phyloP scores from a whole-genome alignment of 257 asterid genomes.

The Leptodermis oblonga region DNA sequence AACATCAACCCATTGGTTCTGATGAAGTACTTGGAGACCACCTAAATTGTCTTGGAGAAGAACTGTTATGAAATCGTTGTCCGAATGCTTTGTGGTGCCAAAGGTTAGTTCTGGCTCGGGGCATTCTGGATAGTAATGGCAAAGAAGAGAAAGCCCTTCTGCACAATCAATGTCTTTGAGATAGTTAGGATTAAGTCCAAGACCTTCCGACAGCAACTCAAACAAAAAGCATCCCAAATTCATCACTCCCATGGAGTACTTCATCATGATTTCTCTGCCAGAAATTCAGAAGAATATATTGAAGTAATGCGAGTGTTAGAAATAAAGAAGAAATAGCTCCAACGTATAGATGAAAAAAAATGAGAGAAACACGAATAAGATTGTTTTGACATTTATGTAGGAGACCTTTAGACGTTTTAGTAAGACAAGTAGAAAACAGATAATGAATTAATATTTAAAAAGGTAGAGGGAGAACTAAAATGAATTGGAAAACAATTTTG shows the following conservation, averaged over 20 bases:
- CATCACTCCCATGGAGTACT: constrained; percentile 23
- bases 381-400: no score
- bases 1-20: constrained; percentile 52
- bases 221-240: constrained; percentile 40
- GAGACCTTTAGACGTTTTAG: no score
- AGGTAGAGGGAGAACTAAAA: no score
- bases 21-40: constrained; percentile 46
- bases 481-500: no score
- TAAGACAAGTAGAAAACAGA: no score
- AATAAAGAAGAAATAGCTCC: no score
- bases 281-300: no score
- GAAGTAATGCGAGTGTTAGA: no score
- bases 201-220: constrained; percentile 51
- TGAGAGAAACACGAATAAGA: no score
- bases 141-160: constrained; percentile 39
- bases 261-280: not conserved
- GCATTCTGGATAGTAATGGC: constrained; percentile 65
- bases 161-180: constrained; percentile 42
- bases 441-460: no score
- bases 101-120: constrained; percentile 63
- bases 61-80: constrained; percentile 47
- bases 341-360: no score
- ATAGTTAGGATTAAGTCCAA: constrained; percentile 39
- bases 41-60: constrained; percentile 56
- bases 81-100: constrained; percentile 52